These are phyloP conservation scores for Grifola frondosa DNA, from an alignment of 1,284 basidiomycete species.

Conservation along the genomic window DNA sequence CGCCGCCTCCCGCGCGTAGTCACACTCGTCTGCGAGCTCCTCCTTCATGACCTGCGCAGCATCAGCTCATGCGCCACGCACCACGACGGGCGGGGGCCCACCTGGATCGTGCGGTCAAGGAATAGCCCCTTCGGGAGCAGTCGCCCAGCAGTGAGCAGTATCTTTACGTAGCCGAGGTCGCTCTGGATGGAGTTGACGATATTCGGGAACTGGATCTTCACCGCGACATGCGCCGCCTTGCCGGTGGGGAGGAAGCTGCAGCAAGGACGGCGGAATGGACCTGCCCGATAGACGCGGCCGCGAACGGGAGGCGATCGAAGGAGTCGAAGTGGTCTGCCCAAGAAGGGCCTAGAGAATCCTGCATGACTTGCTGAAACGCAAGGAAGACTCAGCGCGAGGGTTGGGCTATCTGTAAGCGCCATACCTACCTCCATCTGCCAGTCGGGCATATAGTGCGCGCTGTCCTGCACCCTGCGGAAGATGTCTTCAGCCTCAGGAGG, in stretches of 20 bases:
- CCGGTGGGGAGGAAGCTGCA: constrained; percentile 48
- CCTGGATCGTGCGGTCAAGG: constrained; percentile 83
- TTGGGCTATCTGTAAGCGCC: background rate
- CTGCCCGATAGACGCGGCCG: constrained; percentile 96
- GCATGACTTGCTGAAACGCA: constrained; percentile 70
- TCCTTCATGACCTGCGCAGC: constrained; percentile 81
- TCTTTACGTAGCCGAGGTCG: constrained; percentile 85
- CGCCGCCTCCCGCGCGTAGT: constrained; percentile 87
- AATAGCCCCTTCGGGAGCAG: constrained; percentile 89
- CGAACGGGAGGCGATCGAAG: constrained; percentile 89
- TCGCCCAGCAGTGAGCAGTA: constrained; percentile 77
- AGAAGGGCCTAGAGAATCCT: constrained; percentile 68
- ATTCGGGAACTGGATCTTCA: constrained; percentile 97
- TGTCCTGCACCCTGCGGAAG: constrained; percentile 89
- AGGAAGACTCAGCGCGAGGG: constrained; percentile 1
- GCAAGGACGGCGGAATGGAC: constrained; percentile 82
- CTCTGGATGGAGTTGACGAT: constrained; percentile 85
- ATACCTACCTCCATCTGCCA: constrained; percentile 88
- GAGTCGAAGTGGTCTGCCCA: constrained; percentile 75
- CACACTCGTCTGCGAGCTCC: constrained; percentile 94
- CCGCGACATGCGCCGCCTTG: constrained; percentile 67
- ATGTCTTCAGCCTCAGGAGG: constrained; percentile 90
- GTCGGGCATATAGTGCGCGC: constrained; percentile 98
- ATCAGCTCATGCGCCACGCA: too few relatives aligned
- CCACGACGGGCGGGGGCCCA: too few relatives aligned